These are phyloP conservation scores for Fusarium sp. DNA, from an alignment of 2,329 filamentous ascomycete genomes.

Conservation along the genomic window DNA sequence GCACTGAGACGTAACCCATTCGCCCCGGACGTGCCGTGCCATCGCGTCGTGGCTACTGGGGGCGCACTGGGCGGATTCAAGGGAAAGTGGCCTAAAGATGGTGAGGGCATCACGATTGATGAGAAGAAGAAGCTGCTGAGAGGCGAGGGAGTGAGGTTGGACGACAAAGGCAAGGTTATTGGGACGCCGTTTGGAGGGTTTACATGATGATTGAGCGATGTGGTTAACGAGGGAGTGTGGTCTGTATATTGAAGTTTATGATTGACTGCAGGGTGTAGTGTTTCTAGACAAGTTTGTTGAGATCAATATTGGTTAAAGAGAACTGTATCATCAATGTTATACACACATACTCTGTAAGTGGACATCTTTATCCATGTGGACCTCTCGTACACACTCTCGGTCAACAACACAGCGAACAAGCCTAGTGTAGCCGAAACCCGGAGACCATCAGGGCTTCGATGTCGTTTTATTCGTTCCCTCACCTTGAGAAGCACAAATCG, in stretches of 20 bases:
- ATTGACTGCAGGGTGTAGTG: not conserved
- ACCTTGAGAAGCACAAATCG: conserved; percentile 24
- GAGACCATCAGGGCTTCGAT: conserved; percentile 21
- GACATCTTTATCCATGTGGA: conserved; percentile 37
- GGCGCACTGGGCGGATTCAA: conserved; percentile 81
- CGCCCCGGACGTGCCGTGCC: conserved; percentile 85
- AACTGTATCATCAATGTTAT: conserved; percentile 1
- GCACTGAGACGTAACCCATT: conserved; percentile 86
- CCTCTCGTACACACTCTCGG: conserved; percentile 17
- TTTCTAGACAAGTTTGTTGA: not conserved
- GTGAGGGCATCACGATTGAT: conserved; percentile 73
- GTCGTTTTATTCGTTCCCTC: conserved; percentile 35
- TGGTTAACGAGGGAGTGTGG: not conserved
- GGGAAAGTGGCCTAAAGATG: conserved; percentile 74
- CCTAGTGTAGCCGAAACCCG: conserved; percentile 45
- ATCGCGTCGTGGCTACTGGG: conserved; percentile 82
- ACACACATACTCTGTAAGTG: conserved; percentile 14
- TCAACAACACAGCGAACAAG: conserved; percentile 26
- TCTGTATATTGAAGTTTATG: not conserved
- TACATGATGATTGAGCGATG: conserved; percentile 16
- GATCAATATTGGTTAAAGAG: not conserved
- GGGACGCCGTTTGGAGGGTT: conserved; percentile 65
- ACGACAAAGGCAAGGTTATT: conserved; percentile 71
- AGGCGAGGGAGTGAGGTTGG: conserved; percentile 76
- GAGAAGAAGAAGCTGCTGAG: conserved; percentile 75